Conservation (phyloP, 805 yeast genomes). For the Dipodascopsis uninucleata region DNA sequence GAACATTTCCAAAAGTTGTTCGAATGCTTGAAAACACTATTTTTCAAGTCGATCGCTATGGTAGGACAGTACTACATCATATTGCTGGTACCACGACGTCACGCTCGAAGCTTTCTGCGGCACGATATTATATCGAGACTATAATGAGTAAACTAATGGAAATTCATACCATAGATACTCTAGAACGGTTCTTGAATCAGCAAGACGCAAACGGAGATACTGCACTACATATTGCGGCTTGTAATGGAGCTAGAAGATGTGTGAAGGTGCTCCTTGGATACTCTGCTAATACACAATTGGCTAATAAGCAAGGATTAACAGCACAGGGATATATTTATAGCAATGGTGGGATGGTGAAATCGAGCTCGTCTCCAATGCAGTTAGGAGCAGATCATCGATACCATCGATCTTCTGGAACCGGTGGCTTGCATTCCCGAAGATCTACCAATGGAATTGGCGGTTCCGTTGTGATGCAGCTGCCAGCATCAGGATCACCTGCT, state of each 20-base stretch:
- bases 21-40: slow-evolving; percentile 73
- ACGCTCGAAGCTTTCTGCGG: slow-evolving; percentile 68
- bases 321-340: slow-evolving; percentile 38
- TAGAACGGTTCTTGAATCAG: slow-evolving; percentile 52
- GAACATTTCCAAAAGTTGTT: slow-evolving; percentile 74
- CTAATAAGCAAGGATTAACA: slow-evolving; percentile 42
- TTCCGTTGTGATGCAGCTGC: slow-evolving; percentile 4
- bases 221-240: slow-evolving; percentile 72
- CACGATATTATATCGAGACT: slow-evolving; percentile 76
- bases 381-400: neutral
- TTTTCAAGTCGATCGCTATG: slow-evolving; percentile 69
- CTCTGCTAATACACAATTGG: slow-evolving; percentile 46
- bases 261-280: slow-evolving; percentile 45
- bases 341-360: slow-evolving; percentile 9
- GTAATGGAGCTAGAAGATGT: slow-evolving; percentile 48
- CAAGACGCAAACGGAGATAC: slow-evolving; percentile 83
- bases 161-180: slow-evolving; percentile 55
- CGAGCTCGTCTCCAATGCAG: slow-evolving; percentile 24
- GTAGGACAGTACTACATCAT: slow-evolving; percentile 79
- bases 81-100: slow-evolving; percentile 67
- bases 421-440: neutral
- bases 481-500: neutral
- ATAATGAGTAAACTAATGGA: slow-evolving; percentile 70
- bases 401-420: neutral
- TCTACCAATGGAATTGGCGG: neutral